A percentile compares a stretch with the other conserved stretches of the same genome.
phyloP scores from a whole-genome alignment of 2,329 filamentous ascomycete genomes.

The Myriosclerotinia curreyana region DNA sequence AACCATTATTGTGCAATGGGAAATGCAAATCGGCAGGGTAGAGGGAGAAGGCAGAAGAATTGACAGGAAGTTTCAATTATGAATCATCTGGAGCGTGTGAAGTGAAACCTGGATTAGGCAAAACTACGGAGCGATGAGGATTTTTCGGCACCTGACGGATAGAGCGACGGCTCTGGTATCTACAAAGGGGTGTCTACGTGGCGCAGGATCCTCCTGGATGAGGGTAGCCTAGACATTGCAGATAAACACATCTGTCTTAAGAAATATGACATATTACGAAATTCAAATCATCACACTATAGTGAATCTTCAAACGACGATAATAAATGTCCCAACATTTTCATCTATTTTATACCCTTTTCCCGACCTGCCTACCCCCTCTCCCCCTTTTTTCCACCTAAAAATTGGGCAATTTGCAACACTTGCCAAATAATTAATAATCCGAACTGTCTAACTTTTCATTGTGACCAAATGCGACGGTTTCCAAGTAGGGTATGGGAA shows the following conservation, averaged over 20 bases:
- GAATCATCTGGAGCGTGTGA: background rate
- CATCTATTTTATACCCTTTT: background rate
- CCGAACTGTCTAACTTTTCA: too few relatives aligned
- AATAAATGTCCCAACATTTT: background rate
- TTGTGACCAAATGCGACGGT: too few relatives aligned
- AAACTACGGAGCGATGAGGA: background rate
- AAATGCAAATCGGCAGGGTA: background rate
- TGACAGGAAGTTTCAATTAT: background rate
- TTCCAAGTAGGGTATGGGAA: too few relatives aligned
- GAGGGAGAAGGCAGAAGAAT: background rate
- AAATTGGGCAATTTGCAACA: background rate
- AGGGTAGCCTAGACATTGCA: background rate
- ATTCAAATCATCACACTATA: background rate
- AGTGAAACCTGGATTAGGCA: background rate
- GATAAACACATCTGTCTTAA: background rate
- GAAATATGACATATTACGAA: background rate
- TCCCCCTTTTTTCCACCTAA: background rate
- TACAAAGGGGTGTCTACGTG: constrained; percentile 1
- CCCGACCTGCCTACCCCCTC: background rate
- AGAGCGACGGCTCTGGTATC: constrained; percentile 3
- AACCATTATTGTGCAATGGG: background rate
- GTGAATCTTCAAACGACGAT: background rate
- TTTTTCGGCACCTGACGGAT: background rate
- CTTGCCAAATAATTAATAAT: too few relatives aligned
- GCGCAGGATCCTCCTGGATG: background rate